Evolutionary conservation across 345 rosid species (phyloP).

Genomic region (Pistacia integerrima): DNA sequence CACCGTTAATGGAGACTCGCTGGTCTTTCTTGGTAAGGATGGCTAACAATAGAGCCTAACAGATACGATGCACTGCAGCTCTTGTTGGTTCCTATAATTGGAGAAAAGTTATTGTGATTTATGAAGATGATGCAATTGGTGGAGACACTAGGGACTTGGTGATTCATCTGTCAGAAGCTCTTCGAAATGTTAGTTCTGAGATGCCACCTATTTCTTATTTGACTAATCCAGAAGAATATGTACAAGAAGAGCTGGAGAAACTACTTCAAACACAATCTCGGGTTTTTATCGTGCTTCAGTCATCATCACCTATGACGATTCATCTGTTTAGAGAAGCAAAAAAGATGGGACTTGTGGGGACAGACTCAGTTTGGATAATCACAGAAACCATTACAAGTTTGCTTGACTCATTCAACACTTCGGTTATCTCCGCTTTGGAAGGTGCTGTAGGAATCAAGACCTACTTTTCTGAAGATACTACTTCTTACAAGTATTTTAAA

Average conservation of each 20-base stretch:
- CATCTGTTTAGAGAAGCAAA: slow-evolving; percentile 45
- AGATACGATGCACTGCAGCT: slow-evolving; percentile 43
- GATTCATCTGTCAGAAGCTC: slow-evolving; percentile 30
- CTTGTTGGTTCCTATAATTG: slow-evolving; percentile 35
- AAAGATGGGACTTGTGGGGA: slow-evolving; percentile 36
- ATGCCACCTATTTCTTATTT: slow-evolving; percentile 33
- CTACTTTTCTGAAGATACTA: slow-evolving; percentile 18
- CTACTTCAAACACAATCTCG: slow-evolving; percentile 27
- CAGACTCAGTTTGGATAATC: slow-evolving; percentile 50
- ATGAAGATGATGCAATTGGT: slow-evolving; percentile 41
- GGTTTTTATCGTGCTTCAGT: slow-evolving; percentile 47
- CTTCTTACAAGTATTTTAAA: slow-evolving; percentile 25
- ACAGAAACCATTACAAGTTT: slow-evolving; percentile 29
- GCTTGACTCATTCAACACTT: slow-evolving; percentile 35
- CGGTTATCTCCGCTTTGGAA: slow-evolving; percentile 46
- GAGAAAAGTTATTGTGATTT: slow-evolving; percentile 38
- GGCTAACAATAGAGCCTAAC: slow-evolving; percentile 31
- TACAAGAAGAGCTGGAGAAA: slow-evolving; percentile 34
- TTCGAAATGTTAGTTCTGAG: slow-evolving; percentile 29
- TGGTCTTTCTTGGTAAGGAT: slow-evolving; percentile 47
- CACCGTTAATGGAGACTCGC: slow-evolving; percentile 25
- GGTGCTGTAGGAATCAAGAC: slow-evolving; percentile 50
- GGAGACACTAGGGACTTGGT: slow-evolving; percentile 29
- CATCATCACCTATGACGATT: slow-evolving; percentile 37
- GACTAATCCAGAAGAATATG: slow-evolving; percentile 18